phyloP scores from a whole-genome alignment of 2,329 filamentous ascomycete genomes.

The Sodiomyces alkalinus region DNA sequence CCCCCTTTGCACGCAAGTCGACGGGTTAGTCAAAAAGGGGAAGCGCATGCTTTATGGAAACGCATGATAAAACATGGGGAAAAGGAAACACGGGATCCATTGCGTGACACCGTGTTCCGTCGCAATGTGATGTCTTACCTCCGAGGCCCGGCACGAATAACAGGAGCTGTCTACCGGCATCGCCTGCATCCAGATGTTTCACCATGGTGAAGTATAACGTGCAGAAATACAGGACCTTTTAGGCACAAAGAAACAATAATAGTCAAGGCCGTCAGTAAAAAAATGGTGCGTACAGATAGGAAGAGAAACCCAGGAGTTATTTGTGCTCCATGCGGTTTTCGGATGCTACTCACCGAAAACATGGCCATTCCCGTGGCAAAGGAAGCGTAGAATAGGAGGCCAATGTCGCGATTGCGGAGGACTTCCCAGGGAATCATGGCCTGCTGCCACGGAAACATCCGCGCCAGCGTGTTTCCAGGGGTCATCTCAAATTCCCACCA shows the following conservation, averaged over 20 bases:
- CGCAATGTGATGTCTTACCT: conserved; percentile 18
- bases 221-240: conserved; percentile 56
- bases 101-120: too few relatives aligned
- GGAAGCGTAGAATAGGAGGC: conserved; percentile 46
- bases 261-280: conserved; percentile 22
- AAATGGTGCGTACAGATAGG: too few relatives aligned
- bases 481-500: conserved; percentile 39
- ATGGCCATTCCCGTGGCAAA: conserved; percentile 42
- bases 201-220: conserved; percentile 54
- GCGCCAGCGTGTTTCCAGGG: conserved; percentile 28
- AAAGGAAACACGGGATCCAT: too few relatives aligned
- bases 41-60: not conserved
- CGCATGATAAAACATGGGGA: not conserved
- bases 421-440: conserved; percentile 51
- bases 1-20: conserved; percentile 23
- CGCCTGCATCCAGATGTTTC: conserved; percentile 20
- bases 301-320: too few relatives aligned
- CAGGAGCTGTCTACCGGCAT: conserved; percentile 41
- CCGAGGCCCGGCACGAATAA: conserved; percentile 51
- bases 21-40: not conserved
- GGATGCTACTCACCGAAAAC: too few relatives aligned
- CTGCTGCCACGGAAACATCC: conserved; percentile 35
- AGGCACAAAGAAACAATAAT: conserved; percentile 25
- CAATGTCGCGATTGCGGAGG: conserved; percentile 39
- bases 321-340: too few relatives aligned